These are phyloP conservation scores for Aspergillus fijiensis DNA, from an alignment of 2,329 filamentous ascomycete species.

Conservation along the genomic window DNA sequence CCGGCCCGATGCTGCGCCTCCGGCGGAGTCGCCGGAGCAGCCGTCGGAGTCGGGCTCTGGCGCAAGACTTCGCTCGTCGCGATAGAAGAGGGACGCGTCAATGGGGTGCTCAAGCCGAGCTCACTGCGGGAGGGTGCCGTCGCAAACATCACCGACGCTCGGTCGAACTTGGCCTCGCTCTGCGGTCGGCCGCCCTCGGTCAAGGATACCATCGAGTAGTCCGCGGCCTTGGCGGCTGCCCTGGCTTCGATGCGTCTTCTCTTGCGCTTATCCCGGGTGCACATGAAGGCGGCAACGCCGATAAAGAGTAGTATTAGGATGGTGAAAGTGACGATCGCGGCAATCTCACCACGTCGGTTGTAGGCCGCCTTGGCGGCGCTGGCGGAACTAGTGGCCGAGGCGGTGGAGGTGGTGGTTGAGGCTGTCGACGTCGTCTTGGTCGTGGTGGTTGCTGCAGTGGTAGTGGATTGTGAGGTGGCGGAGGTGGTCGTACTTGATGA, in stretches of 20 bases:
- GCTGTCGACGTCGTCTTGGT: slow-evolving; percentile 6
- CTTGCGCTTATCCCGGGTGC: background rate
- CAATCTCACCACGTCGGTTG: slow-evolving; percentile 5
- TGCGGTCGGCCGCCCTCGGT: background rate
- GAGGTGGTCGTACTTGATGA: background rate
- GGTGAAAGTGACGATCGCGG: slow-evolving; percentile 5
- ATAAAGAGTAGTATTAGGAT: background rate
- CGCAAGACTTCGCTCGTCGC: slow-evolving; percentile 1
- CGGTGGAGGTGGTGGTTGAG: slow-evolving; percentile 6
- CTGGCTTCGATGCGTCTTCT: background rate
- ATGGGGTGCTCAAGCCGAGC: background rate
- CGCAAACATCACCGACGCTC: slow-evolving; percentile 10
- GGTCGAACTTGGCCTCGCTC: slow-evolving; percentile 7
- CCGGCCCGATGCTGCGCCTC: background rate
- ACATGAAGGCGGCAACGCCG: background rate
- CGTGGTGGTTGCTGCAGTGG: slow-evolving; percentile 1
- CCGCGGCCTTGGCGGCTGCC: background rate
- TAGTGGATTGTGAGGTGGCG: slow-evolving; percentile 6
- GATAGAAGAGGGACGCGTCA: slow-evolving; percentile 6
- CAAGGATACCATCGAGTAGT: slow-evolving; percentile 6
- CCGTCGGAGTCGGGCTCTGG: background rate
- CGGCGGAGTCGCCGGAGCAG: background rate
- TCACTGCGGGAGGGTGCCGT: background rate
- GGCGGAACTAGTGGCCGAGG: slow-evolving; percentile 2
- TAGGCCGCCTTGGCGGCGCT: background rate